Evolutionary conservation across 305 asterid species (phyloP).

Genomic region (Fraxinus baroniana): DNA sequence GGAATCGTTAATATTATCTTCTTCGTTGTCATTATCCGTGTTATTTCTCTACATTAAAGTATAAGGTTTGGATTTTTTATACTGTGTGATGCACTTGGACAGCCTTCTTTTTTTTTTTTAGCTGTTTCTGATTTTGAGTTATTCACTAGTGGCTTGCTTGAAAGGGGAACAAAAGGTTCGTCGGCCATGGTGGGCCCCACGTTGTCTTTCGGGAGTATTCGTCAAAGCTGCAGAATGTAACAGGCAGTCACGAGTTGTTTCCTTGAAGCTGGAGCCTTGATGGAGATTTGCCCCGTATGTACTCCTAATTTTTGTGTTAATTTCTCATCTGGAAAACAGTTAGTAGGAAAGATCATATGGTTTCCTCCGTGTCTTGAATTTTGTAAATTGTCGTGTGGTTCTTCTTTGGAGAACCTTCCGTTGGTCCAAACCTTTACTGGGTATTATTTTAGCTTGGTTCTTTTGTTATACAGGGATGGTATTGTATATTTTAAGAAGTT

Average conservation of each 20-base stretch:
- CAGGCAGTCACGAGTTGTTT: conserved; percentile 90
- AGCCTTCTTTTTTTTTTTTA: neutral
- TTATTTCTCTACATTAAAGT: neutral
- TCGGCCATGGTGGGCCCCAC: conserved; percentile 96
- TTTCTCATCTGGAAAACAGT: conserved; percentile 26
- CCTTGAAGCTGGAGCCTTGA: conserved; percentile 96
- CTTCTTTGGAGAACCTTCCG: neutral
- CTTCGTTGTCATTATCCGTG: neutral
- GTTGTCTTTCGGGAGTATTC: conserved; percentile 66
- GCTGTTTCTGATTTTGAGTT: neutral
- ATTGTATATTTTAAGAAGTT: neutral
- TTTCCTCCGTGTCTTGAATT: neutral
- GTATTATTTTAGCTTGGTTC: neutral
- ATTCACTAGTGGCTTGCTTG: conserved; percentile 84
- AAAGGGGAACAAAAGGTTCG: conserved; percentile 95
- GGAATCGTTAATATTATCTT: neutral
- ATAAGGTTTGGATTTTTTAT: neutral
- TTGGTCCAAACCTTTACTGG: neutral
- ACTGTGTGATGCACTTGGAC: neutral
- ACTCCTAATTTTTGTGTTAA: conserved; percentile 15
- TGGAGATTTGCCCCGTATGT: conserved; percentile 36
- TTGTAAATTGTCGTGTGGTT: neutral
- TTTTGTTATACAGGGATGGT: neutral
- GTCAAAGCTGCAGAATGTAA: conserved; percentile 76
- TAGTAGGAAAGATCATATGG: conserved; percentile 25